A percentile compares a stretch with the other conserved stretches of the same genome.
These are phyloP conservation scores for Diospyros kaki DNA, from an alignment of 148 eudicot species.

Conservation along the genomic window DNA sequence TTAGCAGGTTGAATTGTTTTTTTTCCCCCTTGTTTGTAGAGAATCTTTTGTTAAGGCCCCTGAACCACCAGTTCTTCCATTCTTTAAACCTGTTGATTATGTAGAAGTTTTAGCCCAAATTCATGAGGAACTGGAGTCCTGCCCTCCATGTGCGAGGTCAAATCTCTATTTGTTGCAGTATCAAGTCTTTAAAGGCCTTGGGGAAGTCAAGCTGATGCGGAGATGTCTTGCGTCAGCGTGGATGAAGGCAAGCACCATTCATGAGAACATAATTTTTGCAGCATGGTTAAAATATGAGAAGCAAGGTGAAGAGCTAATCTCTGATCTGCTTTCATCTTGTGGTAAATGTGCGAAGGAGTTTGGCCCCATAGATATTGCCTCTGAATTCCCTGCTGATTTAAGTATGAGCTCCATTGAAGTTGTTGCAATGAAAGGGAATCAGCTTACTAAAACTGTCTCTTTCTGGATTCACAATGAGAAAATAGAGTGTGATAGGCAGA, in stretches of 20 bases:
- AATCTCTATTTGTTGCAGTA: slow-evolving; percentile 72
- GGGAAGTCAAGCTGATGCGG: slow-evolving; percentile 81
- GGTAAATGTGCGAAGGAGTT: slow-evolving; percentile 70
- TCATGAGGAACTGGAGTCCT: slow-evolving; percentile 86
- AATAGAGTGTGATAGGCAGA: slow-evolving; percentile 68
- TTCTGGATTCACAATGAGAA: slow-evolving; percentile 70
- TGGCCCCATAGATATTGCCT: slow-evolving; percentile 64
- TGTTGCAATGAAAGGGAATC: slow-evolving; percentile 11
- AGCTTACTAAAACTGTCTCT: slow-evolving; percentile 41
- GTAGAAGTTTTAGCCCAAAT: slow-evolving; percentile 92
- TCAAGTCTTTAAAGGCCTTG: slow-evolving; percentile 94
- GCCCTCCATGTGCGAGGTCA: slow-evolving; percentile 57
- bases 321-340: slow-evolving; percentile 67
- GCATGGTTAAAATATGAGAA: slow-evolving; percentile 96
- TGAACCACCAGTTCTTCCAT: slow-evolving; percentile 74
- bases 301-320: slow-evolving; percentile 75
- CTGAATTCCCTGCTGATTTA: slow-evolving; percentile 42
- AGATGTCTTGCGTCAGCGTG: slow-evolving; percentile 90
- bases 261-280: slow-evolving; percentile 76
- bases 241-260: slow-evolving; percentile 65
- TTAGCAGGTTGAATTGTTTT: neutral
- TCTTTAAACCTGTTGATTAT: slow-evolving; percentile 87
- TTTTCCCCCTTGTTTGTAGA: slow-evolving; percentile 39
- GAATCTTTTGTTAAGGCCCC: slow-evolving; percentile 91
- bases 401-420: slow-evolving; percentile 19